Percentiles rank a stretch among this genome's conserved stretches.
Conservation (phyloP, 345 rosid genomes). For the Bruguiera sexangula region DNA sequence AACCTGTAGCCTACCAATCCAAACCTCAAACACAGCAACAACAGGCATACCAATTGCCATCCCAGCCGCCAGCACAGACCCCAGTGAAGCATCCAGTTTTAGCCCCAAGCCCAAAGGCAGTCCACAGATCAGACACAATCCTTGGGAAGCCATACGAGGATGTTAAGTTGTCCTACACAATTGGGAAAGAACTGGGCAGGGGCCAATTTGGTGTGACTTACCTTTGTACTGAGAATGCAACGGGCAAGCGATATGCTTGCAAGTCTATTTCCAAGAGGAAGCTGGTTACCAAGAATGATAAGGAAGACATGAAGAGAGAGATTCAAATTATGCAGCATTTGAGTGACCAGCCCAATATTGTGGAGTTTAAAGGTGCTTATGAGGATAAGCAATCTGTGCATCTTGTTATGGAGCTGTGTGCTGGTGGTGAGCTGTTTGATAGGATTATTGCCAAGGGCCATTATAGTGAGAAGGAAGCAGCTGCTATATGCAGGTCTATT, state of each 20-base stretch:
- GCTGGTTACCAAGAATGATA: constrained; percentile 23
- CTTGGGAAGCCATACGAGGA: constrained; percentile 27
- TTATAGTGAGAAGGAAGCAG: constrained; percentile 33
- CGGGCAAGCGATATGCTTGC: constrained; percentile 25
- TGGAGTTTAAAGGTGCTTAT: constrained; percentile 33
- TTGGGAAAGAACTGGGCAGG: constrained; percentile 29
- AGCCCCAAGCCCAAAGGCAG: constrained; percentile 39
- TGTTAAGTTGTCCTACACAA: constrained; percentile 17
- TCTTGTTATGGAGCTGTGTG: constrained; percentile 32
- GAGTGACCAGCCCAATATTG: constrained; percentile 31
- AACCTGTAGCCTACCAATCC: constrained; percentile 25
- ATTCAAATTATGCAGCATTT: constrained; percentile 33
- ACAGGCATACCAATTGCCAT: constrained; percentile 26
- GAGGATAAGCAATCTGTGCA: constrained; percentile 31
- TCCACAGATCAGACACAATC: constrained; percentile 26
- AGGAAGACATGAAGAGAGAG: constrained; percentile 36
- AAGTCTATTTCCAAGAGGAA: constrained; percentile 33
- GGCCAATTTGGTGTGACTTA: constrained; percentile 35
- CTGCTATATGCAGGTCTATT: constrained; percentile 28
- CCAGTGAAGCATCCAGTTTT: constrained; percentile 36
- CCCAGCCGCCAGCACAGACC: constrained; percentile 23
- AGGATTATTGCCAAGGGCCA: constrained; percentile 30
- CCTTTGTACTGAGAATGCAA: constrained; percentile 25
- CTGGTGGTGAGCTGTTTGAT: constrained; percentile 28
- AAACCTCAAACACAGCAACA: constrained; percentile 19